These are phyloP conservation scores for Podosphaera fusca DNA, from an alignment of 2,329 filamentous ascomycete genomes.

Conservation along the genomic window DNA sequence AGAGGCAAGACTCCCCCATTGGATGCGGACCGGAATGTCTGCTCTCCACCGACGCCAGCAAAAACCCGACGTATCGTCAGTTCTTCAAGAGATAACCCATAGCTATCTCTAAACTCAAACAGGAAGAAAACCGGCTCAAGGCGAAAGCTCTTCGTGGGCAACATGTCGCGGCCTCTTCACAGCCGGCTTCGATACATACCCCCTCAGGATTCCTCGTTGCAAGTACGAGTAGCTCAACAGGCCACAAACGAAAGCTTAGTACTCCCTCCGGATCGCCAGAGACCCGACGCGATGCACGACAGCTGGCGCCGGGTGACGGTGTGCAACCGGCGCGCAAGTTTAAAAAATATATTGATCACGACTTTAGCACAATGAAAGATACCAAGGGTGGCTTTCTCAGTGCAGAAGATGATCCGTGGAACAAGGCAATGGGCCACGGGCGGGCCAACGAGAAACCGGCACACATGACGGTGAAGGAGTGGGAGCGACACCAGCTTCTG, in stretches of 20 bases:
- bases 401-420: conserved; percentile 76
- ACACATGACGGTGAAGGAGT: conserved; percentile 75
- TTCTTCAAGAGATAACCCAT: background rate
- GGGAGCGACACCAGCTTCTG: conserved; percentile 65
- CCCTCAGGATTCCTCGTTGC: conserved; percentile 49
- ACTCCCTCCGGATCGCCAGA: conserved; percentile 28
- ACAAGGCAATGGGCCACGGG: conserved; percentile 47
- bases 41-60: conserved; percentile 30
- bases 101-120: conserved; percentile 1
- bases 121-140: conserved; percentile 74
- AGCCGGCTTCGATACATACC: conserved; percentile 20
- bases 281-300: conserved; percentile 47
- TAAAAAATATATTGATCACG: conserved; percentile 86
- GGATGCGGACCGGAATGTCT: no score
- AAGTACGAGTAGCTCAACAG: conserved; percentile 32
- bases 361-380: conserved; percentile 94
- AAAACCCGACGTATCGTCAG: conserved; percentile 31
- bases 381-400: conserved; percentile 90
- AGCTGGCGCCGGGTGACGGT: conserved; percentile 5
- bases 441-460: conserved; percentile 38
- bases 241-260: conserved; percentile 49
- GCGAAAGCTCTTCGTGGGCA: conserved; percentile 70
- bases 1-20: background rate
- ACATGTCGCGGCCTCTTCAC: conserved; percentile 29
- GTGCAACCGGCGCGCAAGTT: conserved; percentile 62